phyloP scores from a whole-genome alignment of 2,329 filamentous ascomycete species.

The Hawksworthiomyces lignivorus region DNA sequence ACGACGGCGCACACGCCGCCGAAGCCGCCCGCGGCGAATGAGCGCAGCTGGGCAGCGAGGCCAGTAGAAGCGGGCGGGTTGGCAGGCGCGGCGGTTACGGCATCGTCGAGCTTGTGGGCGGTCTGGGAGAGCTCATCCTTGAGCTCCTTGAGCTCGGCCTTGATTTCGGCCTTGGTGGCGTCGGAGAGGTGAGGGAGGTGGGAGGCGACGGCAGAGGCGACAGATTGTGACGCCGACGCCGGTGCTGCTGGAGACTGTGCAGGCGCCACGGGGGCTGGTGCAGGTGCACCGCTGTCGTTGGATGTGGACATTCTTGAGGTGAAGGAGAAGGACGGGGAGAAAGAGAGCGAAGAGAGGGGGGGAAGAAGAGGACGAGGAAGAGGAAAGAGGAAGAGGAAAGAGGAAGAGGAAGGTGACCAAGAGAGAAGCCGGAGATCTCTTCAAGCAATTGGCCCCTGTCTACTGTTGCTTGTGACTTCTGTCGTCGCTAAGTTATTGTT shows the following conservation, averaged over 20 bases:
- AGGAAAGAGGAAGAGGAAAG: not conserved
- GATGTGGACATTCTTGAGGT: constrained; percentile 2
- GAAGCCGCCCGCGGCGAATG: constrained; percentile 81
- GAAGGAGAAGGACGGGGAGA: not conserved
- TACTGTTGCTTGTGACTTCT: too few relatives aligned
- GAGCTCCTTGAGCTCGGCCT: constrained; percentile 32
- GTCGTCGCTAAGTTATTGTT: too few relatives aligned
- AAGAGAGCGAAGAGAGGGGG: not conserved
- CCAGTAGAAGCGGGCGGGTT: constrained; percentile 25
- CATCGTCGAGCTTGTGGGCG: constrained; percentile 4
- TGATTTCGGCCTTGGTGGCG: constrained; percentile 33
- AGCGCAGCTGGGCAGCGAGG: constrained; percentile 54
- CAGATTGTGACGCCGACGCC: constrained; percentile 24
- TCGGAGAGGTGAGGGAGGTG: constrained; percentile 37
- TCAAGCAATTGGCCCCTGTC: constrained; percentile 1
- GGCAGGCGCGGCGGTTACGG: constrained; percentile 27
- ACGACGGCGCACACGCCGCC: constrained; percentile 91
- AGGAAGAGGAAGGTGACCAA: not conserved
- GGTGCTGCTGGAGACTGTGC: constrained; percentile 26
- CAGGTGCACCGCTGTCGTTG: constrained; percentile 4
- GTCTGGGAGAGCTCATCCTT: not conserved
- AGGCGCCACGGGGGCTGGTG: constrained; percentile 19
- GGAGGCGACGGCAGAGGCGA: not conserved
- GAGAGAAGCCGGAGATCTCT: not conserved
- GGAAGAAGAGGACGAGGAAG: not conserved